These are phyloP conservation scores for Solanum lignicaule DNA, from an alignment of 257 asterid species.

Conservation along the genomic window DNA sequence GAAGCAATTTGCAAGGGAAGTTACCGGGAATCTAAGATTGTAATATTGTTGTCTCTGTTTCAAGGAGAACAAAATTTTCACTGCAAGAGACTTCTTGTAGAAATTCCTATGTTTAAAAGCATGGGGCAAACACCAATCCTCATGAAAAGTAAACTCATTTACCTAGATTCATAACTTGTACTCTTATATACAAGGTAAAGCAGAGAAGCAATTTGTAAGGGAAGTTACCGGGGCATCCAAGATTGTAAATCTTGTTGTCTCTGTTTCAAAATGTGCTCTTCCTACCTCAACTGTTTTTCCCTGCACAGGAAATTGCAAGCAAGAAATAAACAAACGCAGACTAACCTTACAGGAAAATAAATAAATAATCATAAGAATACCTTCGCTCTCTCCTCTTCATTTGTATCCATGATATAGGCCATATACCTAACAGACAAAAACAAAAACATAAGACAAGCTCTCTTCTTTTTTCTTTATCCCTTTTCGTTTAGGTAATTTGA, in stretches of 20 bases:
- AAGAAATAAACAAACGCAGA: not conserved
- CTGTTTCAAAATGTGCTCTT: constrained; percentile 97
- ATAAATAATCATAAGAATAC: constrained; percentile 18
- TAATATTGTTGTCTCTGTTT: constrained; percentile 80
- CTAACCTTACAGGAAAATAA: not conserved
- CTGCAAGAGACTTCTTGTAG: not conserved
- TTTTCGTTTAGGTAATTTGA: not conserved
- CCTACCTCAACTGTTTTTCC: constrained; percentile 99
- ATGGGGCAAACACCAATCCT: not conserved
- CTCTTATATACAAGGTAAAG: not conserved
- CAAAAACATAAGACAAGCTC: not conserved
- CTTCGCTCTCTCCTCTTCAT: constrained; percentile 96
- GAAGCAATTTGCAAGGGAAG: not conserved
- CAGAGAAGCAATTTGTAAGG: not conserved
- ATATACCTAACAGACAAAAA: constrained; percentile 51
- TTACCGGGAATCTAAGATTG: constrained; percentile 95
- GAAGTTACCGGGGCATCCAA: constrained; percentile 91
- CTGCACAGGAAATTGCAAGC: constrained; percentile 19
- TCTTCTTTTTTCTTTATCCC: not conserved
- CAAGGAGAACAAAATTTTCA: constrained; percentile 7
- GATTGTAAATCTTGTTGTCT: constrained; percentile 83
- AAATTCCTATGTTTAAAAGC: not conserved
- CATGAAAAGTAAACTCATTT: not conserved
- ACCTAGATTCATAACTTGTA: not conserved
- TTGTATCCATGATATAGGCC: constrained; percentile 99